Percentiles rank a stretch among this genome's conserved stretches.
Conservation (phyloP, 2,329 filamentous ascomycete species). For the Tolypocladium endophyticum region DNA sequence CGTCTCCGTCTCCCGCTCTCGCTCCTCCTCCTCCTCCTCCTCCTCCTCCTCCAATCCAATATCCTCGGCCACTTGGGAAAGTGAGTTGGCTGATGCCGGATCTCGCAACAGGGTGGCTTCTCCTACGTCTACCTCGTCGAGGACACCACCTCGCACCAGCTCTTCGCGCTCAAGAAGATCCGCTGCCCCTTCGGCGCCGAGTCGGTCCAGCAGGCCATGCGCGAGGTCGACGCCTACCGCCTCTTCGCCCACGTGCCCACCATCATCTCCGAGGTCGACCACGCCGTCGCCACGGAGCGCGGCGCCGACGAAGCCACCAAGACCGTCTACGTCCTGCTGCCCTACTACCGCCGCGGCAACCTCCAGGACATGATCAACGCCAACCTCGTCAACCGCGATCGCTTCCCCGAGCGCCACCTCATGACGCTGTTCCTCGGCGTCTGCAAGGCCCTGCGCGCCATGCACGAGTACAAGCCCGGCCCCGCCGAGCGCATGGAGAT, state of each 20-base stretch:
- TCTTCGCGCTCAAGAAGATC: conserved; percentile 97
- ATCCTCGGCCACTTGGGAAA: neutral
- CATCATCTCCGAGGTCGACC: conserved; percentile 80
- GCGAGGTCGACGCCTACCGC: conserved; percentile 93
- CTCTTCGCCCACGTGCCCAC: conserved; percentile 75
- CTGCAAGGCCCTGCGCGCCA: conserved; percentile 74
- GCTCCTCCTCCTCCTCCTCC: neutral
- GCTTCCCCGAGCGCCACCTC: conserved; percentile 76
- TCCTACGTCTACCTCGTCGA: conserved; percentile 98
- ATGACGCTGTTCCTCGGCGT: conserved; percentile 90
- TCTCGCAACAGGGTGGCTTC: conserved; percentile 67
- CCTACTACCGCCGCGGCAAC: conserved; percentile 91
- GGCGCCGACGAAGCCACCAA: conserved; percentile 57
- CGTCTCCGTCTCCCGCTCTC: neutral
- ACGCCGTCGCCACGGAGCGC: conserved; percentile 68
- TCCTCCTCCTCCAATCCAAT: neutral
- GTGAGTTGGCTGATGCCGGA: neutral
- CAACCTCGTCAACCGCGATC: conserved; percentile 89
- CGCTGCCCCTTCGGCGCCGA: conserved; percentile 96
- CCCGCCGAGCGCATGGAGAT: conserved; percentile 41
- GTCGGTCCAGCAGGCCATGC: conserved; percentile 87
- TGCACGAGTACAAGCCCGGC: conserved; percentile 69
- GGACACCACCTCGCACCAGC: conserved; percentile 70
- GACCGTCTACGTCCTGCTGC: conserved; percentile 92
- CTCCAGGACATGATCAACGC: conserved; percentile 98